phyloP scores from a whole-genome alignment of 257 asterid genomes.

The Euphrasia confusa region DNA sequence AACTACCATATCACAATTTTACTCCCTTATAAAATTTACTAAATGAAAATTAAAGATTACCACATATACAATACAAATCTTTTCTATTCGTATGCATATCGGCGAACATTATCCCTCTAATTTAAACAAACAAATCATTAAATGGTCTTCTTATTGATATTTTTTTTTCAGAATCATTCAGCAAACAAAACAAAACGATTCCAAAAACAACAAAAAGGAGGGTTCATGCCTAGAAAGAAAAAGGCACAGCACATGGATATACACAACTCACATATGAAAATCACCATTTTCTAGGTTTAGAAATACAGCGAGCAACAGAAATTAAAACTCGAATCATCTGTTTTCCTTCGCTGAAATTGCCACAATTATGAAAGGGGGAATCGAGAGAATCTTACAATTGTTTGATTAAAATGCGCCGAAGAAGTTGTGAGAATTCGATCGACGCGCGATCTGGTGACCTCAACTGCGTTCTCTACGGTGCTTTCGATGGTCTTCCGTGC shows the following conservation, averaged over 20 bases:
- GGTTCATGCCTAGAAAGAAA: background rate
- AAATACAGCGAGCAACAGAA: background rate
- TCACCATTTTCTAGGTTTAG: slow-evolving; percentile 3
- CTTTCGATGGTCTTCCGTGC: slow-evolving; percentile 48
- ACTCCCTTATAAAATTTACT: background rate
- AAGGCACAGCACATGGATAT: background rate
- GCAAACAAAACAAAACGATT: slow-evolving; percentile 1
- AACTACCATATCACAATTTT: background rate
- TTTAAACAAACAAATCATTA: slow-evolving; percentile 10
- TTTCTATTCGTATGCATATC: background rate
- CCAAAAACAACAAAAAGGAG: background rate
- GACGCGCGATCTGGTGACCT: slow-evolving; percentile 57
- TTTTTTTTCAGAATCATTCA: slow-evolving; percentile 5
- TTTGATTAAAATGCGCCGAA: slow-evolving; percentile 74
- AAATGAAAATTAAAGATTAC: background rate
- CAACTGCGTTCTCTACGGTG: slow-evolving; percentile 54
- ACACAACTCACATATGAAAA: background rate
- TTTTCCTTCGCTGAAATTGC: background rate
- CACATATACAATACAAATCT: slow-evolving; percentile 10
- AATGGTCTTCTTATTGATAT: background rate
- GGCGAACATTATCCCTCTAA: background rate
- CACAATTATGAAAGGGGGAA: background rate
- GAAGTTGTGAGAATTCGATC: slow-evolving; percentile 75
- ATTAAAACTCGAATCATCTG: background rate
- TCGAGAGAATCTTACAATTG: slow-evolving; percentile 49